Evolutionary conservation across 768 basidiomycete species (phyloP), one percentile per base, ranked within the genome.

Genomic region (Boletus bicolor): DNA sequence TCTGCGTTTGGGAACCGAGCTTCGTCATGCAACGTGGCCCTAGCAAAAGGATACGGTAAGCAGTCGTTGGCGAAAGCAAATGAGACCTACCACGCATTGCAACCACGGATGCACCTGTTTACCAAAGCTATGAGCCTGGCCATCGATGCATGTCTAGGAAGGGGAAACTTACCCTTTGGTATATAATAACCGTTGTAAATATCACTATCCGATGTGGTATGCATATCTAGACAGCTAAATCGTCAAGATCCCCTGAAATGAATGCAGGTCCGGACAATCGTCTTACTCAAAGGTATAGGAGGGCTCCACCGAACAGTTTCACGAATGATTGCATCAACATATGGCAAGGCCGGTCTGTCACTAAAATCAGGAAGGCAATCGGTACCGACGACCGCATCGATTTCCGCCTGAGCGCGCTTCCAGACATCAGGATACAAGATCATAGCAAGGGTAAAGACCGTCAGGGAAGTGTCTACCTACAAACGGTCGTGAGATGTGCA

Each of bases 161-260:
- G 12, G 10, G 7, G 12, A 3, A 36, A n/a, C 0, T 78, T 69
- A 26, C 72, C 72, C 21, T 65, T 68, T 14, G 72, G 72, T 32
- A 71, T 67, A 54, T 63, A 56, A 45, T 64, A 63, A 9, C 68
- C 66, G 7, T 65, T 55, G 53, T 66, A 65, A 19, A 64, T 39
- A 50, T 72, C 69, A 36, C 67, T 60, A 5, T 26, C 48, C 7
- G 39, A 28, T 7, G 64, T 51, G 3, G 60, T 52, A 35, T 71
- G 66, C 8, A 65, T 63, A 32, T 48, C 61, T 64, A 7, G 17
- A 37, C n/a, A 30, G 38, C 21, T 17, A 34, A 45, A n/a, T 19
- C 5, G 30, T 44, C 43, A 44, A 26, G 24, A 11, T 30, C 17
- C 17, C 30, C 10, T 2, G 11, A 45, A 45, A 4, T 3, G 3